Base-by-base conservation (phyloP, 768 basidiomycete species). In the Pleurotus tuoliensis region DNA sequence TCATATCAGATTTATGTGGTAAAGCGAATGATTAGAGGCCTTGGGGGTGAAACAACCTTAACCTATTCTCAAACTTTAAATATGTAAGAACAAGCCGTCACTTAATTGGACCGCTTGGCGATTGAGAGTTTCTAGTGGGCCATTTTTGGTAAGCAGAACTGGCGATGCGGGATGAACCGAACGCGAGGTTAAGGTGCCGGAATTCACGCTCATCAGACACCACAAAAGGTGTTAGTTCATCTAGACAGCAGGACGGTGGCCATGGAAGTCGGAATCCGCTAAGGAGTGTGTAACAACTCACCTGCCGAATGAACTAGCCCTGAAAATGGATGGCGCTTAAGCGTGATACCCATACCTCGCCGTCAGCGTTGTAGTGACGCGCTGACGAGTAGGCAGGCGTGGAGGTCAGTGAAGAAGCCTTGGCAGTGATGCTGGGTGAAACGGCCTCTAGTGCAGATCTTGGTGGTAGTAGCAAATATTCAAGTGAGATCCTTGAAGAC, bases 11-110 rank as follows among this genome's bases (percentile, higher is more conserved):
- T 78, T 80, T 82, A 81, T 80, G 76, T 78, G 79, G 79, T 84
- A 86, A 85, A 86, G 84, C 86, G 85, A 89, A 89, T 89, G 88
- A 88, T 88, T 90, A 88, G 87, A 86, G 86, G 86, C 84, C 84
- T 88, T 86, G 86, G 84, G 87, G 87, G 82, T 81, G 84, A 83
- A 87, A 87, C 84, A 82, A 83, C 84, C 86, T 89, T 85, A 85
- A 88, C 86, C 86, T 80, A 83, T 80, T 77, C 82, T 84, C 83
- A 80, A 82, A 79, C 85, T 86, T 87, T 86, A 86, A 87, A 87
- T 85, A 86, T 83, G 84, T 86, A 87, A 87, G 86, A 83, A 82
- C 83, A 79, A 84, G 84, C 82, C 78, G 81, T 87, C 83, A 83
- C 85, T 88, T 87, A 77, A 82, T 80, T 85, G 84, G 76, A 86